Percentiles rank a stretch among this genome's conserved stretches.
Evolutionary conservation across 2,329 filamentous ascomycete species (phyloP).

Genomic region (Tympanopsis confertula): DNA sequence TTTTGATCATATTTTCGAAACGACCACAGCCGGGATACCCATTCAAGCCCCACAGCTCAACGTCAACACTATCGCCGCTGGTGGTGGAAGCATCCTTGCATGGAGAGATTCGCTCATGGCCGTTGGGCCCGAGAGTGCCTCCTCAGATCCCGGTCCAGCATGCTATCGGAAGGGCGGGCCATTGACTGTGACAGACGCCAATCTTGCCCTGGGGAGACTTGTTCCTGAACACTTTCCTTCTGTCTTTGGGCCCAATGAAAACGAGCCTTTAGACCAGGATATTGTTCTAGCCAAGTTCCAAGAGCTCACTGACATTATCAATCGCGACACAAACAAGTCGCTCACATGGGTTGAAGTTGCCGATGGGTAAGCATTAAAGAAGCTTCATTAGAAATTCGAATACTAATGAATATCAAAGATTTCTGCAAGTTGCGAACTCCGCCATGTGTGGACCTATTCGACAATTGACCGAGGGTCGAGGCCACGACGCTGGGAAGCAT

Average conservation of each 20-base stretch:
- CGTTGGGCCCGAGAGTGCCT: conserved; percentile 52
- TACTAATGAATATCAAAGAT: conserved; percentile 7
- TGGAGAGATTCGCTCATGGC: conserved; percentile 56
- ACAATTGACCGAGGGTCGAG: conserved; percentile 13
- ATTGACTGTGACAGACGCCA: conserved; percentile 53
- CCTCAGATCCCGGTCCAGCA: conserved; percentile 52
- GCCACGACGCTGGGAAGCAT: conserved; percentile 10
- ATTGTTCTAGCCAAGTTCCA: conserved; percentile 15
- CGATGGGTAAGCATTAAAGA: conserved; percentile 12
- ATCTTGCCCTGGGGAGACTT: conserved; percentile 42
- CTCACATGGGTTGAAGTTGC: conserved; percentile 9
- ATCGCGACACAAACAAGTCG: conserved; percentile 8
- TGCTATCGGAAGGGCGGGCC: conserved; percentile 54
- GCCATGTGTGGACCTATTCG: conserved; percentile 15
- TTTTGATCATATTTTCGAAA: conserved; percentile 45
- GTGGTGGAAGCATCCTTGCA: conserved; percentile 48
- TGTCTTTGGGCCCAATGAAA: conserved; percentile 55
- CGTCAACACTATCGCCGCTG: conserved; percentile 63
- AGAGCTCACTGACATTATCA: conserved; percentile 16
- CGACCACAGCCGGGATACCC: conserved; percentile 58
- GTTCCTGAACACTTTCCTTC: conserved; percentile 47
- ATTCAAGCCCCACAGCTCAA: conserved; percentile 62
- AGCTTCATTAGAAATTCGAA: too few species aligned
- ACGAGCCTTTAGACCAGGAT: conserved; percentile 29
- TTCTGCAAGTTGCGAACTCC: conserved; percentile 14